Evolutionary conservation across 306 rosid species (phyloP), one percentile per base, ranked within the genome.

Genomic region (Citrullus mucosospermus): DNA sequence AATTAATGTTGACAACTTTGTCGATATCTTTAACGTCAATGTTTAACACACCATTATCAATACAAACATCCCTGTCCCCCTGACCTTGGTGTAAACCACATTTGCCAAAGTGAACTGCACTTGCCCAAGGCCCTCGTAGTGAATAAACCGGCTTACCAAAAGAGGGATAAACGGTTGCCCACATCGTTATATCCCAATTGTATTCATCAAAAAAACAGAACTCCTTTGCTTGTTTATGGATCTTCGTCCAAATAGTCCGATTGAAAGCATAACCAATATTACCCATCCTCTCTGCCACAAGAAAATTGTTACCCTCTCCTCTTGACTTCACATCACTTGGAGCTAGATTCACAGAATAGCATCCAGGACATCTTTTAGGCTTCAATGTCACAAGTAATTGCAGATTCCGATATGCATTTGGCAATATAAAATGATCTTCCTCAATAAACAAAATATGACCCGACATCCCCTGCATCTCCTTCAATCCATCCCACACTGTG

Each of bases 11-110:
- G 51, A 87, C 79, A 83, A 90, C 91, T 77, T 78, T 88, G 81
- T 96, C 99, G 11, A 8, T 70, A 46, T 90, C 85, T 60, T 80
- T 87, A 59, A 91, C 82, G n/a, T 57, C 73, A 79, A 96, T 78
- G 66, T 86, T 88, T 30, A 88, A 88, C 80, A 50, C 59, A 30
- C 98, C 99, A 11, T 87, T 87, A 80, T 92, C 99, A 13, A 92
- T 82, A 80, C 99, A 95, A 77, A 86, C 89, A 46, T 83, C 85
- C 0, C 54, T 80, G 62, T 89, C 97, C 34, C 82, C 97, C 68
- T 92, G 99, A 75, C 99, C 99, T 88, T 95, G 99, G 87, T 95
- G 99, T 84, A 95, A 86, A 77, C 99, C 99, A 57, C 99, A 96
- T 78, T 79, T 92, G 66, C 99, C 99, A 63, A 96, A 96, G 82